Base-by-base conservation (phyloP, 2,329 filamentous ascomycete genomes). In the Neofusicoccum laricinum region DNA sequence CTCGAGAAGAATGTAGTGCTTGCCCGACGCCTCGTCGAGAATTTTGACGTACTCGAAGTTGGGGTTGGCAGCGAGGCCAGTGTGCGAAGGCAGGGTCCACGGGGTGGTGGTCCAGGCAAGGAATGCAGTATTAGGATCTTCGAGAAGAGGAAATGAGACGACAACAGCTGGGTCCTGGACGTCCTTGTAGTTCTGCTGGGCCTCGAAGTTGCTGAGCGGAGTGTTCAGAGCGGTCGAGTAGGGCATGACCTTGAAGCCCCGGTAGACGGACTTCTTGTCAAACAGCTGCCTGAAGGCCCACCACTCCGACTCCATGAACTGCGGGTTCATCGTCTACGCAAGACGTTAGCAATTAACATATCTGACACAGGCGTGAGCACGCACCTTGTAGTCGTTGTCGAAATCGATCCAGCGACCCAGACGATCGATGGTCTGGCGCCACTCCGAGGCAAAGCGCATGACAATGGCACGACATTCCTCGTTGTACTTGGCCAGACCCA, bases 391-490 rank as follows among this genome's bases (percentile, higher is more conserved):
- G 76, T 97, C 92, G 71, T 96, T 95, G 78, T 98, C 94, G 71
- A 98, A 97, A 78, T 97, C 94, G 71, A 97, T 95, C 94, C 94
- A 98, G 65, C 94, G 89, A 64, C 94, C 94, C 45, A 98, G 80
- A 67, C 94, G 85, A 73, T 96, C 92, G 71, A 97, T 90, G 30
- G 92, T 96, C 67, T 88, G 81, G 71, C 92, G 87, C 94, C 94
- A 98, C 76, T 97, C 94, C 15, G 84, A 78, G 11, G 92, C 88
- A 75, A 90, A 97, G 72, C 91, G 87, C 92, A 97, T 96, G 70
- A 97, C 94, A 76, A 97, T 97, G 67, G 92, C 88, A 67, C 90
- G 86, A 77, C 94, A 98, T 80, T 97, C 91, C 67, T 86, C 89
- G 76, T 98, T 98, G 82, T 97, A 98, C 72, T 90, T 90, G 68